Conservation (phyloP, 441 rosid species). For the Daphne laureola region DNA sequence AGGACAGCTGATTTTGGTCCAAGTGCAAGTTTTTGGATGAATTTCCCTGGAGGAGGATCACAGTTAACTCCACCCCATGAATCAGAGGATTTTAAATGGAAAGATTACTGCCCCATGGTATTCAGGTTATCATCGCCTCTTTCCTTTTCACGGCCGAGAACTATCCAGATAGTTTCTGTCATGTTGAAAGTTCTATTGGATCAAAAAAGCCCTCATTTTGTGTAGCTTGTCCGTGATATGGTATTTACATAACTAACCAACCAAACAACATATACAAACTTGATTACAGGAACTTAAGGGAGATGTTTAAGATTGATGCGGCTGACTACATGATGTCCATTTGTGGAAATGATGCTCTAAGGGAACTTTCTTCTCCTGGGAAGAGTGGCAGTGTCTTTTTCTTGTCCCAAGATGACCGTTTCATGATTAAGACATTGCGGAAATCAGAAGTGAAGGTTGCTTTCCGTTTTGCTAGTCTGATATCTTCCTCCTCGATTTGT, state of each 20-base stretch:
- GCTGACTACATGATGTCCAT: slow-evolving; percentile 99
- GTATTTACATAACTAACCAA: not conserved
- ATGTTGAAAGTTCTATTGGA: too few species aligned
- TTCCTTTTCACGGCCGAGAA: not conserved
- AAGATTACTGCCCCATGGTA: slow-evolving; percentile 97
- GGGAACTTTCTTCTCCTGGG: slow-evolving; percentile 98
- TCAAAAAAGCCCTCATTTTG: too few species aligned
- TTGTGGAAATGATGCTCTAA: slow-evolving; percentile 92
- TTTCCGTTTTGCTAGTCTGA: slow-evolving; percentile 9
- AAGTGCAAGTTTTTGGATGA: slow-evolving; percentile 95
- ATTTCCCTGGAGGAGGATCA: slow-evolving; percentile 86
- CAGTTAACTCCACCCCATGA: slow-evolving; percentile 88
- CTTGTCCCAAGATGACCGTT: slow-evolving; percentile 92
- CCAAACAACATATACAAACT: slow-evolving; percentile 13
- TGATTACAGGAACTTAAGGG: slow-evolving; percentile 72
- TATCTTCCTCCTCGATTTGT: slow-evolving; percentile 3
- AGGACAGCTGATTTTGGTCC: slow-evolving; percentile 88
- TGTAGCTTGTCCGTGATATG: too few species aligned
- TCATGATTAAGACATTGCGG: slow-evolving; percentile 97
- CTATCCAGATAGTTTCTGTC: not conserved
- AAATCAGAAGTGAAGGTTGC: slow-evolving; percentile 96
- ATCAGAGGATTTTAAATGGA: slow-evolving; percentile 94
- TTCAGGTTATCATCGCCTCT: slow-evolving; percentile 58
- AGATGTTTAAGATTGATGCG: slow-evolving; percentile 97
- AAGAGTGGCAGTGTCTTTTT: slow-evolving; percentile 96